Evolutionary conservation across 352 stramenopile species (phyloP), one percentile per base, ranked within the genome.

Genomic region (Globisporangium barbulae): DNA sequence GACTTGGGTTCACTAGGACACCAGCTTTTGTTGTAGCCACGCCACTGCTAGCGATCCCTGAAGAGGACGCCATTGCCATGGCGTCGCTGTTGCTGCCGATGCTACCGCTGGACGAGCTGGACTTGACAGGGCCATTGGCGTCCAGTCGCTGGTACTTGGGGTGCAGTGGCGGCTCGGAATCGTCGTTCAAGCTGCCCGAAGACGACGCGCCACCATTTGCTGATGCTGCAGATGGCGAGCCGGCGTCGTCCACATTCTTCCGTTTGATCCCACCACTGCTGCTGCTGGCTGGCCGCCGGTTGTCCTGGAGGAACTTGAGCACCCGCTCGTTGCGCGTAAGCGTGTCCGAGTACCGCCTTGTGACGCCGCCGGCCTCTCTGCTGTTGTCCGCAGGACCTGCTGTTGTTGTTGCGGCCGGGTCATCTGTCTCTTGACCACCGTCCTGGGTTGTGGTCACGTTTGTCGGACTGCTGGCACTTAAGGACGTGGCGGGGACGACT

Each of bases 261-360:
- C 81, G 78, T 54, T 90, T 90, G 70, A 81, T 68, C 33, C 17
- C 22, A 12, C 45, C 44, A 25, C 3, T 33, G 31, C 37, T 37
- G 22, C 9, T 30, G 13, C 5, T 41, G 53, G 48, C 15, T 39
- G 60, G 41, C 21, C 52, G 33, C 19, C 72, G 69, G 8, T 63
- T 58, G 58, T 81, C 72, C 45, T 84, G 81, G 22, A 90, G 55
- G 56, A 66, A 75, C 64, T 81, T 78, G 17, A 90, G 65, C 5
- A 89, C 70, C 19, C 79, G 65, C 57, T 90, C 79, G 47, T 90
- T 90, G 13, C 72, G 76, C 22, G 74, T 65, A 10, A 89, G 49
- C 54, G 77, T 64, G 61, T 90, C 78, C 33, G 64, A 69, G 56
- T 79, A 72, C 55, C 72, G 64, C 53, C 68, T 59, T 15, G 63